Evolutionary conservation across 129 eudicot species (phyloP).

Genomic region (Artemisia annua): DNA sequence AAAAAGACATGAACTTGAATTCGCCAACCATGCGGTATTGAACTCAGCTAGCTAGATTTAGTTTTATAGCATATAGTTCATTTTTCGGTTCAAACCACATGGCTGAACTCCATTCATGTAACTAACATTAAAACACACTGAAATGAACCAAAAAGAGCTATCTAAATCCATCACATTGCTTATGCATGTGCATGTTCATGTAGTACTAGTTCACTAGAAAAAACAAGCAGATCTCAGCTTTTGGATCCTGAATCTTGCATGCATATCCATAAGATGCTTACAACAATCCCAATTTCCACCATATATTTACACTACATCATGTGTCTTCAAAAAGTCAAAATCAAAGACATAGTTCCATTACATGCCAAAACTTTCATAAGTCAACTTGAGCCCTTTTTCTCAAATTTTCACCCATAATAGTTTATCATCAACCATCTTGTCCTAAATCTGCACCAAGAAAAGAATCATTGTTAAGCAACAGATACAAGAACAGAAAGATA

Average conservation of each 20-base stretch:
- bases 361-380: slow-evolving; percentile 13
- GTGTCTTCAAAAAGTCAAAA: slow-evolving; percentile 13
- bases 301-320: slow-evolving; percentile 4
- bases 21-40: no score
- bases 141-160: no score
- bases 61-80: no score
- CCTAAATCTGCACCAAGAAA: slow-evolving; percentile 7
- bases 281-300: slow-evolving; percentile 13
- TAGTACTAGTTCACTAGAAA: background rate
- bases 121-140: no score
- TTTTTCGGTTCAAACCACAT: no score
- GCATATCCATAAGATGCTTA: slow-evolving; percentile 15
- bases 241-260: slow-evolving; percentile 7
- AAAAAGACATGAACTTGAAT: no score
- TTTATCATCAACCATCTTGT: background rate
- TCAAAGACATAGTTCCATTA: slow-evolving; percentile 21
- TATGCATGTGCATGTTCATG: no score
- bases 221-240: background rate
- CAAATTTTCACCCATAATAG: background rate
- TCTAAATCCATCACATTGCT: no score
- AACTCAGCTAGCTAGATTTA: no score
- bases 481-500: background rate
- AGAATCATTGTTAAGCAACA: background rate
- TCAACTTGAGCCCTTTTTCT: slow-evolving; percentile 16
- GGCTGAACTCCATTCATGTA: no score